Percentiles rank a stretch among this genome's conserved stretches.
Evolutionary conservation across 108 stramenopile species (phyloP).

Genomic region (Cylindrotheca fusiformis): DNA sequence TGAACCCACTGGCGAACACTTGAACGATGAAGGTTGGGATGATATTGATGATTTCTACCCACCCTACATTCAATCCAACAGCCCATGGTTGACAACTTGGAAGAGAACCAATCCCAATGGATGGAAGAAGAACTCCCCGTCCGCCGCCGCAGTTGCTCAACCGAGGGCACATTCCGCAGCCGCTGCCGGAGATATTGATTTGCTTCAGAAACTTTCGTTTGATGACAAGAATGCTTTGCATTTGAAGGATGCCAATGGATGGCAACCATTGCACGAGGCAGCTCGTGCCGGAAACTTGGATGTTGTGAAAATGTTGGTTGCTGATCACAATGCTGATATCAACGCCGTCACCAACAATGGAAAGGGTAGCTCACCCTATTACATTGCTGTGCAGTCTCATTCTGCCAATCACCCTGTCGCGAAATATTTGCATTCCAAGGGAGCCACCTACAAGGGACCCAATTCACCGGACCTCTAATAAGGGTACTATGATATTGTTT

Average conservation of each 20-base stretch:
- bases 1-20: constrained; percentile 63
- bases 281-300: constrained; percentile 44
- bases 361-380: constrained; percentile 29
- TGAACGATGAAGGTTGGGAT: constrained; percentile 44
- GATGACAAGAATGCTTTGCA: constrained; percentile 28
- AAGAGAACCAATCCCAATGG: constrained; percentile 39
- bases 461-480: constrained; percentile 21
- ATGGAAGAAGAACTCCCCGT: constrained; percentile 49
- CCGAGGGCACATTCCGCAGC: constrained; percentile 25
- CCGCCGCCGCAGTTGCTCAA: constrained; percentile 65
- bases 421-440: constrained; percentile 29
- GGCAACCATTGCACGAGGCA: constrained; percentile 66
- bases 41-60: constrained; percentile 9
- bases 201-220: constrained; percentile 16
- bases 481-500: no score
- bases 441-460: constrained; percentile 49
- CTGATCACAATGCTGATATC: constrained; percentile 48
- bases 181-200: constrained; percentile 39
- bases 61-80: constrained; percentile 28
- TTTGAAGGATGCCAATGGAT: constrained; percentile 77
- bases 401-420: constrained; percentile 33
- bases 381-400: constrained; percentile 28
- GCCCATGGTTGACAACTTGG: constrained; percentile 51
- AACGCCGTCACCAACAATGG: constrained; percentile 35
- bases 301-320: constrained; percentile 43